A percentile compares a stretch with the other conserved stretches of the same genome.
These are phyloP conservation scores for Gomphus bonarii DNA, from an alignment of 1,284 basidiomycete species.

Conservation along the genomic window DNA sequence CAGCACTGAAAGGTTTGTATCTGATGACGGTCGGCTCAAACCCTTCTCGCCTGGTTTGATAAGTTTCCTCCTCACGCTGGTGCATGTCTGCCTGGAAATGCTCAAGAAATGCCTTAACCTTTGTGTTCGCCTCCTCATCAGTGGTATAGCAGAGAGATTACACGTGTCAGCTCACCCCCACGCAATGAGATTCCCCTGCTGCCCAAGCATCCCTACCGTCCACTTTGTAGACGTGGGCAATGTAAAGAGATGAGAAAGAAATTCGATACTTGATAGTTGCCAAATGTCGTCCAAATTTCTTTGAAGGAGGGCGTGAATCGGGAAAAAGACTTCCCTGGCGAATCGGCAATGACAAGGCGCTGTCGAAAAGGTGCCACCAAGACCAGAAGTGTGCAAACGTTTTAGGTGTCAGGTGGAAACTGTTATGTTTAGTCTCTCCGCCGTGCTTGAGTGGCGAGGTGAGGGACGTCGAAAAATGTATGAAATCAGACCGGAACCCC, in stretches of 20 bases:
- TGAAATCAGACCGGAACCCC: constrained; percentile 88
- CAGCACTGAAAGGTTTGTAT: constrained; percentile 90
- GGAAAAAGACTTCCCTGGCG: constrained; percentile 82
- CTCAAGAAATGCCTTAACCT: constrained; percentile 68
- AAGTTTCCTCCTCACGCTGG: constrained; percentile 79
- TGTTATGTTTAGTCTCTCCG: constrained; percentile 41
- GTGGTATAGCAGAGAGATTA: neutral
- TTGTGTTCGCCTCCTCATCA: neutral
- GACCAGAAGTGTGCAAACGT: constrained; percentile 86
- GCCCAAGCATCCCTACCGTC: constrained; percentile 68
- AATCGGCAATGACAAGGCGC: constrained; percentile 74
- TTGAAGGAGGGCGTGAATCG: constrained; percentile 58
- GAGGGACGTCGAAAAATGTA: constrained; percentile 88
- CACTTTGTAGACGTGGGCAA: constrained; percentile 85
- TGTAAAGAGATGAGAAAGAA: constrained; percentile 67
- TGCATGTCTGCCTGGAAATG: constrained; percentile 87
- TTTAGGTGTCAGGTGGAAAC: constrained; percentile 81
- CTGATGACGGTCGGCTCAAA: constrained; percentile 56
- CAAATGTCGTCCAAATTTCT: constrained; percentile 84
- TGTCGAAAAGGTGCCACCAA: constrained; percentile 86
- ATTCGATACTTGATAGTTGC: constrained; percentile 93
- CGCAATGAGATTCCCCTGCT: constrained; percentile 67
- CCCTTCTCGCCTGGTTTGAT: constrained; percentile 83
- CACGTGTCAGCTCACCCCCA: constrained; percentile 42
- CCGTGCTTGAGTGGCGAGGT: constrained; percentile 40